phyloP scores from a whole-genome alignment of 768 basidiomycete species.

The Pleurotus citrinopileatus region DNA sequence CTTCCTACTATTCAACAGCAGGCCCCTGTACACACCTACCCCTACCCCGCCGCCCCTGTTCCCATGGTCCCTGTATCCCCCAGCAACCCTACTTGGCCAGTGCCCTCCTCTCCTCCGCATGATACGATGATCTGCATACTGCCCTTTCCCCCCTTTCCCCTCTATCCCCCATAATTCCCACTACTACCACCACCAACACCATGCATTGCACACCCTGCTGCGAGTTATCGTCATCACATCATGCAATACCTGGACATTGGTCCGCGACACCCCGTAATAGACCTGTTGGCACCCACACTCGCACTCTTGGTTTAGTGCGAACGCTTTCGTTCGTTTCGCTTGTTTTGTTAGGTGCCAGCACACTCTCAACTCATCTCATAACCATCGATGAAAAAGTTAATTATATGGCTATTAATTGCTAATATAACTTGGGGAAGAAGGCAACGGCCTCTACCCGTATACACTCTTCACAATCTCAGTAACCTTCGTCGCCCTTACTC shows the following conservation, averaged over 20 bases:
- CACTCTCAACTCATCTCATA: slow-evolving; percentile 1
- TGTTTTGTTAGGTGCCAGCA: no score
- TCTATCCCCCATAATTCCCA: background rate
- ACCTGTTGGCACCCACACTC: background rate
- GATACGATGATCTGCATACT: slow-evolving; percentile 2
- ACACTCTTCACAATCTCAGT: no score
- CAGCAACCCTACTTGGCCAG: slow-evolving; percentile 2
- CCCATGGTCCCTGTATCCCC: slow-evolving; percentile 6
- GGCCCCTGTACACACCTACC: background rate
- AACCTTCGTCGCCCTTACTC: no score
- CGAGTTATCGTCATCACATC: slow-evolving; percentile 7
- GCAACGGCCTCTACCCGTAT: background rate
- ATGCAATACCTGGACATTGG: no score
- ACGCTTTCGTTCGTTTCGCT: background rate
- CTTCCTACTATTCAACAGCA: no score
- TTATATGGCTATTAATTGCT: slow-evolving; percentile 8
- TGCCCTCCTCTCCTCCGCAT: background rate
- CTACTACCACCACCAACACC: no score
- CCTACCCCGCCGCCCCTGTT: slow-evolving; percentile 3
- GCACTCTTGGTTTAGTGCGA: background rate
- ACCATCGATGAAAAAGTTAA: slow-evolving; percentile 8
- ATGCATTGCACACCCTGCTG: background rate
- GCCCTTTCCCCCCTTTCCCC: background rate
- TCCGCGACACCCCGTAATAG: slow-evolving; percentile 11
- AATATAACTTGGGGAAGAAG: no score